Evolutionary conservation across 2,329 filamentous ascomycete genomes (phyloP), one percentile per base, ranked within the genome.

Genomic region (Sporothrix humicola): DNA sequence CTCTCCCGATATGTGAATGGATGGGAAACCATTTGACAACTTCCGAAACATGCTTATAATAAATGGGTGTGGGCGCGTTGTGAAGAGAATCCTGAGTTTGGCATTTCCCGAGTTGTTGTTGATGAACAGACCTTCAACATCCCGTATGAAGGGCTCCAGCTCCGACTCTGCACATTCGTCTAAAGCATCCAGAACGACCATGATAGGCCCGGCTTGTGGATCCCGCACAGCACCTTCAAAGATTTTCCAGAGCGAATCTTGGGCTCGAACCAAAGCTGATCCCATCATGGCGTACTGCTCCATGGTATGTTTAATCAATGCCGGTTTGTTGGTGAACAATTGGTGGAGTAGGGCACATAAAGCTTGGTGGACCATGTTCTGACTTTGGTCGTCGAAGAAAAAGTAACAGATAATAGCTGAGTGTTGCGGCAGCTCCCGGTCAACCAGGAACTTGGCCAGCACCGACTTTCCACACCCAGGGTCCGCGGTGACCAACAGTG

Each of bases 281-380:
- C 81, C 81, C 58, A 82, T 73, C 2, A 75, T 72, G 0, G 71
- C 65, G 50, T 72, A 80, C 20, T 77, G 65, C 44, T 46, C 0
- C 70, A 81, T 78, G 1, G 80, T 82, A 78, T 83, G 76, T 58
- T 76, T 44, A 10, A 83, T 79, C 20, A 84, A 74, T n/a, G 13
- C 63, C 1, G 77, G 79, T 10, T 79, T 78, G 3, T 80, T 73
- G 1, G 72, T 75, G 71, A 84, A 82, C 0, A 84, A 76, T 69
- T 84, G 82, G 68, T 84, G 82, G 3, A 85, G 77, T 9, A 84
- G 5, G 1, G 82, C 82, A 66, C 82, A 84, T n/a, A 84, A 77
- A 0, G 81, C 82, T 74, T 81, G 79, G 0, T 74, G 52, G 31
- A 79, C 69, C 1, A 76, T 82, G 48, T 82, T 79, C 63, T 84